These are phyloP conservation scores for Trypanosoma melophagium DNA, from an alignment of 208 protist genomes.

Conservation along the genomic window DNA sequence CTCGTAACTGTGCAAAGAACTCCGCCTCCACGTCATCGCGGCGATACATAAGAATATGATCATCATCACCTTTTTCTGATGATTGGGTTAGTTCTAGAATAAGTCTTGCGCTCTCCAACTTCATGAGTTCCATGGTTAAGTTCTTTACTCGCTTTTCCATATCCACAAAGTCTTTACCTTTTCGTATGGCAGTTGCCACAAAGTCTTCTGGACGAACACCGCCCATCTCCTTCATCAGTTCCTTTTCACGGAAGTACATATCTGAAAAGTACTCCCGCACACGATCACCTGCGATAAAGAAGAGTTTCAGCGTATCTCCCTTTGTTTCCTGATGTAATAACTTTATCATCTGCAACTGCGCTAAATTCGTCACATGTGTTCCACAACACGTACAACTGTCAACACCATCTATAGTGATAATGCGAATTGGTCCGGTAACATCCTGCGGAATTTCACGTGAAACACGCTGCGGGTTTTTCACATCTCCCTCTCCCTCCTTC, in stretches of 20 bases:
- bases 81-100: constrained; percentile 16
- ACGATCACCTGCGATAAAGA: constrained; percentile 79
- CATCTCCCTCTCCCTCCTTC: constrained; percentile 1
- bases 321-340: constrained; percentile 83
- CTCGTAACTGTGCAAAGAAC: constrained; percentile 55
- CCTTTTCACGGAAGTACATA: constrained; percentile 69
- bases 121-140: constrained; percentile 59
- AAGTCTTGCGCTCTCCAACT: constrained; percentile 38
- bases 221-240: constrained; percentile 63
- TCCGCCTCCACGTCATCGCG: constrained; percentile 71
- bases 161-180: constrained; percentile 45
- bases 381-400: constrained; percentile 87
- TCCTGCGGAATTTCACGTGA: constrained; percentile 74
- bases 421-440: constrained; percentile 70
- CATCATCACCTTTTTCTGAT: neutral
- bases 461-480: constrained; percentile 8
- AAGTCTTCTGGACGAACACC: constrained; percentile 65
- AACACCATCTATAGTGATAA: constrained; percentile 68
- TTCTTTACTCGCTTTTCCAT: constrained; percentile 58
- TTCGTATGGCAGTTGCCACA: constrained; percentile 38
- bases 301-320: constrained; percentile 69
- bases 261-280: constrained; percentile 41
- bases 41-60: constrained; percentile 31
- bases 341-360: constrained; percentile 72
- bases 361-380: constrained; percentile 74